A percentile compares a stretch with the other conserved stretches of the same genome.
Conservation (phyloP, 2,329 filamentous ascomycete genomes). For the Emergomyces pasteurianus region DNA sequence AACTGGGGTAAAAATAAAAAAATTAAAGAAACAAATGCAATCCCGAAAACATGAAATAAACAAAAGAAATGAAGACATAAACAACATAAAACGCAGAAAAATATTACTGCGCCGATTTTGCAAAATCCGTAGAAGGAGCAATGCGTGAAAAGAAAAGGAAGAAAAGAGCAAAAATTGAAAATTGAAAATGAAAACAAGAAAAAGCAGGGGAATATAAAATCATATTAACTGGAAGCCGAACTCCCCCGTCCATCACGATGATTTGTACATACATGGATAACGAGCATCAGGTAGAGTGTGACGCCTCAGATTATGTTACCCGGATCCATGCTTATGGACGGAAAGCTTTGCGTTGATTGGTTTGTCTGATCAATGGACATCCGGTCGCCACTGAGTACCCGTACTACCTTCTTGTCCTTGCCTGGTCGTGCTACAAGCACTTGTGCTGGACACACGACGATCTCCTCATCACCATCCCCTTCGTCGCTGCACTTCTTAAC, state of each 20-base stretch:
- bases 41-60: conserved; percentile 1
- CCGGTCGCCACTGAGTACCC: conserved; percentile 29
- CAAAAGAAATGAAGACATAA: conserved; percentile 3
- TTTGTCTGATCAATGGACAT: conserved; percentile 29
- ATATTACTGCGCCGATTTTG: not conserved
- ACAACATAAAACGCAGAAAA: conserved; percentile 4
- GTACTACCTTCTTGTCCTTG: conserved; percentile 32
- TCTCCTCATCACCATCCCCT: conserved; percentile 82
- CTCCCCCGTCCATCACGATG: not conserved
- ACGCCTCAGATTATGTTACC: conserved; percentile 34
- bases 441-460: conserved; percentile 89
- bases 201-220: not conserved
- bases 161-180: not conserved
- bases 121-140: not conserved
- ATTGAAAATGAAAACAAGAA: not conserved
- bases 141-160: not conserved
- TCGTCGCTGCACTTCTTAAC: conserved; percentile 89
- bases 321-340: conserved; percentile 33
- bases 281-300: conserved; percentile 18
- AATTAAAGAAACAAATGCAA: not conserved
- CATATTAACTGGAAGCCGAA: not conserved
- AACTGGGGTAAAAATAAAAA: not conserved
- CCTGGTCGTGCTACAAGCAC: conserved; percentile 59
- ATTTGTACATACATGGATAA: not conserved
- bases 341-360: conserved; percentile 31